Conservation (phyloP, 345 rosid genomes). For the Kandelia obovata region DNA sequence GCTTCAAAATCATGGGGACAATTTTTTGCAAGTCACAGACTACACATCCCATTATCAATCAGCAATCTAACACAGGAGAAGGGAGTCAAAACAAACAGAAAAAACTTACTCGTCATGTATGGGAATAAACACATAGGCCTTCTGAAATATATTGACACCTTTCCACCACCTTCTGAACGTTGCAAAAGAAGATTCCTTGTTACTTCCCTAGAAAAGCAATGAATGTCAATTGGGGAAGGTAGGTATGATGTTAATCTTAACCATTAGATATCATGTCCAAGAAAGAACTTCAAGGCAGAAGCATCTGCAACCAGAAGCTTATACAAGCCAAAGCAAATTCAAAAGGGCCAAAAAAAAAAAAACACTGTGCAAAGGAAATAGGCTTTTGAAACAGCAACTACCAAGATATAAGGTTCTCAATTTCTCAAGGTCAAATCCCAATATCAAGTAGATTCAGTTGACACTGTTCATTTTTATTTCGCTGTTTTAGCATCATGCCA, state of each 20-base stretch:
- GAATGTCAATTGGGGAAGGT: background rate
- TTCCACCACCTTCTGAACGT: conserved; percentile 99
- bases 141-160: conserved; percentile 76
- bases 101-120: conserved; percentile 81
- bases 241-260: background rate
- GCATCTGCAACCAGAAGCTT: background rate
- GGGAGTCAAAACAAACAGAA: background rate
- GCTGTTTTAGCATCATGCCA: no score
- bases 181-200: conserved; percentile 55
- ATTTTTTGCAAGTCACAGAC: background rate
- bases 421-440: no score
- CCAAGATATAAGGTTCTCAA: no score
- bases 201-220: conserved; percentile 23
- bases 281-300: background rate
- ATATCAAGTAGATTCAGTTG: no score
- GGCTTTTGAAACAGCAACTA: no score
- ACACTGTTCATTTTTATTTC: no score
- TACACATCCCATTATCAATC: background rate
- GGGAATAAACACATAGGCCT: conserved; percentile 83
- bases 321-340: background rate
- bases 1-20: no score
- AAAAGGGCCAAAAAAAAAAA: no score
- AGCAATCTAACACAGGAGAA: background rate
- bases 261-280: background rate
- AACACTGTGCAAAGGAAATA: no score